These are phyloP conservation scores for Phyllosticta paracitricarpa DNA, from an alignment of 2,329 filamentous ascomycete genomes.

Conservation along the genomic window DNA sequence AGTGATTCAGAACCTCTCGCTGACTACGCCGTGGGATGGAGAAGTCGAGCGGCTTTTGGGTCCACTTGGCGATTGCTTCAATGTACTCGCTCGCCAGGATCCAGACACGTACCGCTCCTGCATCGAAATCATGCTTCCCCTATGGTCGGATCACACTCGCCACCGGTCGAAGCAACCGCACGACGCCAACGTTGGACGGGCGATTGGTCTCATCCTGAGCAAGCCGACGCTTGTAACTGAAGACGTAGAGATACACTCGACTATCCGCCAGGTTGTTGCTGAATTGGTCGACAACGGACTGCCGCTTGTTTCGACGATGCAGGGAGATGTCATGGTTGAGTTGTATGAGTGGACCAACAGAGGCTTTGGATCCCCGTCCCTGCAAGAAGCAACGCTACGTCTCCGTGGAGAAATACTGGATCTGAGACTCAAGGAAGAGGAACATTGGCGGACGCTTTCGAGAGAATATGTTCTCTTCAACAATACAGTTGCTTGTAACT, in stretches of 20 bases:
- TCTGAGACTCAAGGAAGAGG: background rate
- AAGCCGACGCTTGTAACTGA: background rate
- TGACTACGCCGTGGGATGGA: too few species aligned
- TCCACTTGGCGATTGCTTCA: too few species aligned
- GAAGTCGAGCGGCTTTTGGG: too few species aligned
- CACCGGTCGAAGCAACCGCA: background rate
- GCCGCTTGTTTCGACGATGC: background rate
- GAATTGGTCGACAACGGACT: slow-evolving; percentile 4
- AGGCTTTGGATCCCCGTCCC: slow-evolving; percentile 1
- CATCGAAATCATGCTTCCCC: background rate
- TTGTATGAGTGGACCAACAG: background rate
- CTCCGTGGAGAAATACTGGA: background rate
- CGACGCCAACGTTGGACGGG: background rate
- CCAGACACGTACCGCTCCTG: background rate
- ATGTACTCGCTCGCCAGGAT: too few species aligned
- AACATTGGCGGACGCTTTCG: background rate
- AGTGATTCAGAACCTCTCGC: too few species aligned
- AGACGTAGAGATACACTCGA: slow-evolving; percentile 1
- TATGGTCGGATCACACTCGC: background rate
- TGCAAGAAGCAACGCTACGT: slow-evolving; percentile 2
- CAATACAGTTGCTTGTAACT: slow-evolving; percentile 8
- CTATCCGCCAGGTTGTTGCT: slow-evolving; percentile 1
- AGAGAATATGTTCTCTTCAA: background rate
- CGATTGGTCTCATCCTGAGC: background rate
- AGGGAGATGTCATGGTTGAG: background rate